A percentile compares a stretch with the other conserved stretches of the same genome.
phyloP scores from a whole-genome alignment of 768 basidiomycete genomes.

The Mycena polygramma region DNA sequence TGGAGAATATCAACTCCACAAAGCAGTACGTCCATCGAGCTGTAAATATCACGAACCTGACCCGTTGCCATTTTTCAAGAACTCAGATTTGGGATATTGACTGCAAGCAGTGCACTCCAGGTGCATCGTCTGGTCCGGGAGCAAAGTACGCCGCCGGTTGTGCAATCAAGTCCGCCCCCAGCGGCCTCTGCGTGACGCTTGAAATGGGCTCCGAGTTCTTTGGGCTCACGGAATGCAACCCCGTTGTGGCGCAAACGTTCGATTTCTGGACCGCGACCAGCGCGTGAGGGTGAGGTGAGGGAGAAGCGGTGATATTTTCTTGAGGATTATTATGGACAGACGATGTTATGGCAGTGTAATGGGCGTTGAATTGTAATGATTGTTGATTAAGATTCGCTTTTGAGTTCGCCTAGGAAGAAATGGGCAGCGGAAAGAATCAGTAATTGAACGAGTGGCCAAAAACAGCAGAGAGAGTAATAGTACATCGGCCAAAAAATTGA shows the following conservation, averaged over 20 bases:
- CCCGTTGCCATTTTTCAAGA: neutral
- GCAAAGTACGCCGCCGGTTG: slow-evolving; percentile 31
- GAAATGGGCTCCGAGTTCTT: slow-evolving; percentile 20
- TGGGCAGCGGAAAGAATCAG: neutral
- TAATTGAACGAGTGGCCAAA: neutral
- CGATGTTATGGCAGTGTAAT: neutral
- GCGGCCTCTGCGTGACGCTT: slow-evolving; percentile 25
- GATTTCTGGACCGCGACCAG: slow-evolving; percentile 36
- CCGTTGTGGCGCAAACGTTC: slow-evolving; percentile 28
- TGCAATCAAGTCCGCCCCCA: slow-evolving; percentile 28
- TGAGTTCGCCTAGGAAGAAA: neutral
- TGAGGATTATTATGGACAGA: neutral
- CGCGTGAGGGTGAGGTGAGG: neutral
- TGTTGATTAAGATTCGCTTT: neutral
- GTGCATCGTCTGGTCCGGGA: slow-evolving; percentile 29
- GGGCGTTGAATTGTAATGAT: neutral
- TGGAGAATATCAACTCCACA: slow-evolving; percentile 23
- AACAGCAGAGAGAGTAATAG: neutral
- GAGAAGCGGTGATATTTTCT: neutral
- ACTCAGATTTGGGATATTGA: slow-evolving; percentile 32
- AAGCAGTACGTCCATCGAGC: slow-evolving; percentile 10
- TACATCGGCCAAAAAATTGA: neutral
- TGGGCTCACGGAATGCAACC: slow-evolving; percentile 11
- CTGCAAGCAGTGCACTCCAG: slow-evolving; percentile 28
- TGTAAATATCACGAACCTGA: neutral